Conservation (phyloP, 371 early-diverging fungal species). For the Zopfochytrium polystomum region DNA sequence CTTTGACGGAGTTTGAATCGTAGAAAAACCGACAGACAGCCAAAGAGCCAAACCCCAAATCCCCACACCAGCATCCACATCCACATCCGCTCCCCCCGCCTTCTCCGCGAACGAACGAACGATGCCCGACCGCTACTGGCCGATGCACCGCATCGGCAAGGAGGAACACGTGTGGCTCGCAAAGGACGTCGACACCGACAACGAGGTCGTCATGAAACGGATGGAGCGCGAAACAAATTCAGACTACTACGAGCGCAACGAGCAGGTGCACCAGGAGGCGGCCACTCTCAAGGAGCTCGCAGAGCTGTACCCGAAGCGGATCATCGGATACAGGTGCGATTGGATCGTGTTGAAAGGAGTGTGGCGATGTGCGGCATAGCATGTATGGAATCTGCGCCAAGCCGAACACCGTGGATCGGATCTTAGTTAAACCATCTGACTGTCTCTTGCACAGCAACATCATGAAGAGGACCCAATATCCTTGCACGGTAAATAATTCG, state of each 20-base stretch:
- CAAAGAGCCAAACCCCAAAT: too few species aligned
- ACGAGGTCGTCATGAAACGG: slow-evolving; percentile 31
- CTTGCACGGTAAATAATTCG: background rate
- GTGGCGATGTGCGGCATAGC: too few species aligned
- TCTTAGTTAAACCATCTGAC: background rate
- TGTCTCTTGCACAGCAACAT: background rate
- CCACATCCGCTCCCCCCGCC: too few species aligned
- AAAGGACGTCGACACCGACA: slow-evolving; percentile 21
- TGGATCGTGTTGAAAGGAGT: too few species aligned
- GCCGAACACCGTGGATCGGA: slow-evolving; percentile 37
- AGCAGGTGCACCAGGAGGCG: slow-evolving; percentile 17
- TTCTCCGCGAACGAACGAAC: too few species aligned
- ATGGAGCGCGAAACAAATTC: slow-evolving; percentile 20
- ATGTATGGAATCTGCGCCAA: background rate
- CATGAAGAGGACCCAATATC: background rate
- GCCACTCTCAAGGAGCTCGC: slow-evolving; percentile 28
- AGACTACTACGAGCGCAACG: slow-evolving; percentile 8
- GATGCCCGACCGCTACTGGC: slow-evolving; percentile 24
- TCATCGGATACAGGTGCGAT: background rate
- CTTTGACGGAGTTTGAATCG: too few species aligned
- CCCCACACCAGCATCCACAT: too few species aligned
- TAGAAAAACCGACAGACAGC: too few species aligned
- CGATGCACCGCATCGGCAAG: slow-evolving; percentile 17
- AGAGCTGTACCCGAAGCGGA: background rate
- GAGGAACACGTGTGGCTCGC: background rate